phyloP scores from a whole-genome alignment of 345 rosid genomes.

The Hevea brasiliensis region DNA sequence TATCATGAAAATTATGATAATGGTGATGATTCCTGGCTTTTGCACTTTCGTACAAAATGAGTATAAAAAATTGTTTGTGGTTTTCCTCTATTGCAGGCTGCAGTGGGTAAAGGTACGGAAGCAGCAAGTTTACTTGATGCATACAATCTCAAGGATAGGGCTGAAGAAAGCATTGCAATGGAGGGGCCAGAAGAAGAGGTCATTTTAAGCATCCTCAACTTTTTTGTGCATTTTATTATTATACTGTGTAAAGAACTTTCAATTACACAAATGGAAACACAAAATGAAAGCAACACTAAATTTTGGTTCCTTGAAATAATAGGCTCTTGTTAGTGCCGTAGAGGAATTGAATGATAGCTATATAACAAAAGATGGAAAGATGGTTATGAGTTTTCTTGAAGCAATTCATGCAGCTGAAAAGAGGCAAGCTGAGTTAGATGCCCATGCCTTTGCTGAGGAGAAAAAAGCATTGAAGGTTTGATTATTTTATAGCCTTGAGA shows the following conservation, averaged over 20 bases:
- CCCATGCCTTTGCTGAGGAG: slow-evolving; percentile 71
- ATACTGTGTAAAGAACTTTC: neutral
- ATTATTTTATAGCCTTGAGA: slow-evolving; percentile 6
- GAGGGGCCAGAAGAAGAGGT: slow-evolving; percentile 26
- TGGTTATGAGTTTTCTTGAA: slow-evolving; percentile 76
- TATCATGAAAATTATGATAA: neutral
- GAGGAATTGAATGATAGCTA: slow-evolving; percentile 57
- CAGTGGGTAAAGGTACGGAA: slow-evolving; percentile 30
- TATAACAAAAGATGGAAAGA: slow-evolving; percentile 63
- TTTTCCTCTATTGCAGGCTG: slow-evolving; percentile 37
- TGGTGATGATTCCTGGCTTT: neutral
- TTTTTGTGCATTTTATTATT: slow-evolving; percentile 13
- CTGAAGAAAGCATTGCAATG: slow-evolving; percentile 33
- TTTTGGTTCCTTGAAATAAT: slow-evolving; percentile 27
- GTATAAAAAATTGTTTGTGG: neutral
- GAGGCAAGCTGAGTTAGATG: slow-evolving; percentile 87
- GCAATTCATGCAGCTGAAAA: slow-evolving; percentile 92
- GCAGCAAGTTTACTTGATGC: slow-evolving; percentile 60
- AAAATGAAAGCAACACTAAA: neutral
- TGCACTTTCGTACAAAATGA: neutral
- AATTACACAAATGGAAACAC: neutral
- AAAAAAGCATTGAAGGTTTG: slow-evolving; percentile 70
- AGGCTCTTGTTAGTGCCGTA: slow-evolving; percentile 50
- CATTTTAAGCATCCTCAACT: slow-evolving; percentile 21
- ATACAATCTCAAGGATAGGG: slow-evolving; percentile 60